Evolutionary conservation across 2,329 filamentous ascomycete genomes (phyloP).

Genomic region (Aspergillus uvarum): DNA sequence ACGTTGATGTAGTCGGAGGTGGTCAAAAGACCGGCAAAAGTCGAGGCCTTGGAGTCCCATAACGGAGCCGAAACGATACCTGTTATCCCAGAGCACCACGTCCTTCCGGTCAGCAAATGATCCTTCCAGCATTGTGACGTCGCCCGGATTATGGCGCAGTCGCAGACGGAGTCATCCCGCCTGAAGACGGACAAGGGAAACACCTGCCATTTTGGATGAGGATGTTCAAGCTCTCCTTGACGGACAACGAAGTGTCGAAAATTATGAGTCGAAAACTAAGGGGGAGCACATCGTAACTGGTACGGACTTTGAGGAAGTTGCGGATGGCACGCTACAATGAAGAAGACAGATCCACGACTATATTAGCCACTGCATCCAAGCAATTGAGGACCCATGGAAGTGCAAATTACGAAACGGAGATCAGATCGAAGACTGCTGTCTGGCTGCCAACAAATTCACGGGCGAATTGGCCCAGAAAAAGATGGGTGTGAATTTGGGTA

Average conservation of each 20-base stretch:
- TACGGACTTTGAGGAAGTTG: constrained; percentile 93
- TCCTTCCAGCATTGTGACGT: constrained; percentile 3
- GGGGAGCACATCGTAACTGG: constrained; percentile 95
- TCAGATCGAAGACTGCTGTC: background rate
- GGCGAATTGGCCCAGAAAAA: background rate
- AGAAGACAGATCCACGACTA: constrained; percentile 14
- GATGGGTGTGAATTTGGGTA: constrained; percentile 4
- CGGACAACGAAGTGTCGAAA: constrained; percentile 89
- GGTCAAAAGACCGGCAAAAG: constrained; percentile 90
- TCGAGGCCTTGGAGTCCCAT: constrained; percentile 91
- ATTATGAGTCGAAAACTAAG: constrained; percentile 94
- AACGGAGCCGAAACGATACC: constrained; percentile 96
- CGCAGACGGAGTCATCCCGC: background rate
- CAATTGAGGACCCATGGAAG: constrained; percentile 15
- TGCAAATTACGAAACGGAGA: constrained; percentile 5
- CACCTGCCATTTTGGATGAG: constrained; percentile 85
- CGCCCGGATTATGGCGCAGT: background rate
- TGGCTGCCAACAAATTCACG: background rate
- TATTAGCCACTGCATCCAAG: constrained; percentile 28
- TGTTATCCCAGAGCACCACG: constrained; percentile 41
- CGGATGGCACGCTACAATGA: constrained; percentile 74
- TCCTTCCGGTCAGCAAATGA: constrained; percentile 20
- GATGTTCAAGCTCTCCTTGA: constrained; percentile 96
- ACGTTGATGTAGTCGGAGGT: constrained; percentile 98
- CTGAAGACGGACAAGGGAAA: background rate